Percentiles rank a stretch among this genome's conserved stretches.
These are phyloP conservation scores for Colletotrichum somersetense DNA, from an alignment of 2,329 filamentous ascomycete genomes.

Conservation along the genomic window DNA sequence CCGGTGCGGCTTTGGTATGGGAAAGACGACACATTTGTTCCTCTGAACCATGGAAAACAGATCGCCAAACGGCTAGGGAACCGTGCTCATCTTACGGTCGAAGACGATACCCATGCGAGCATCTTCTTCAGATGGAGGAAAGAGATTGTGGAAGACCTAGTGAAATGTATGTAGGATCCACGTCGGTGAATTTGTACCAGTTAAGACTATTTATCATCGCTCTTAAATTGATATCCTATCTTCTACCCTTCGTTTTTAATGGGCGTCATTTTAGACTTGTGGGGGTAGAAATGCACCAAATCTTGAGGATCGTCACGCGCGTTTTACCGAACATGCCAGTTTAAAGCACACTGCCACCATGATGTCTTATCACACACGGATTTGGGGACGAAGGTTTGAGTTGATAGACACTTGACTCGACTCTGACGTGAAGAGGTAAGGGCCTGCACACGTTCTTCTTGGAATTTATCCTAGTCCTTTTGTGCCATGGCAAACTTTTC, in stretches of 20 bases:
- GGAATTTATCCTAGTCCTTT: too few species aligned
- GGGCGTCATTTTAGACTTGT: not conserved
- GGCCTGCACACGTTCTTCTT: too few species aligned
- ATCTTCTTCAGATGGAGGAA: constrained; percentile 35
- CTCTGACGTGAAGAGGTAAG: too few species aligned
- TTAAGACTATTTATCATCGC: not conserved
- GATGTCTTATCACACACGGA: too few species aligned
- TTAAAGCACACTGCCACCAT: too few species aligned
- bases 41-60: constrained; percentile 35
- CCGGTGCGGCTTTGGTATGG: constrained; percentile 39
- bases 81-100: constrained; percentile 9
- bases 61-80: constrained; percentile 37
- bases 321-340: too few species aligned
- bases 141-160: constrained; percentile 22
- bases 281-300: not conserved
- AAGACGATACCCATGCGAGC: constrained; percentile 41
- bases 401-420: too few species aligned
- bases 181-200: too few species aligned
- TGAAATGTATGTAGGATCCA: not conserved
- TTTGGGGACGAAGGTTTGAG: too few species aligned
- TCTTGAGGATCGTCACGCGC: too few species aligned
- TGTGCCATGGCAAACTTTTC: too few species aligned
- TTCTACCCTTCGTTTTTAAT: not conserved
- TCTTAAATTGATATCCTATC: not conserved
- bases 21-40: constrained; percentile 27